A percentile compares a stretch with the other conserved stretches of the same genome.
phyloP scores from a whole-genome alignment of 2,329 filamentous ascomycete species.

The Trichoderma sp. region DNA sequence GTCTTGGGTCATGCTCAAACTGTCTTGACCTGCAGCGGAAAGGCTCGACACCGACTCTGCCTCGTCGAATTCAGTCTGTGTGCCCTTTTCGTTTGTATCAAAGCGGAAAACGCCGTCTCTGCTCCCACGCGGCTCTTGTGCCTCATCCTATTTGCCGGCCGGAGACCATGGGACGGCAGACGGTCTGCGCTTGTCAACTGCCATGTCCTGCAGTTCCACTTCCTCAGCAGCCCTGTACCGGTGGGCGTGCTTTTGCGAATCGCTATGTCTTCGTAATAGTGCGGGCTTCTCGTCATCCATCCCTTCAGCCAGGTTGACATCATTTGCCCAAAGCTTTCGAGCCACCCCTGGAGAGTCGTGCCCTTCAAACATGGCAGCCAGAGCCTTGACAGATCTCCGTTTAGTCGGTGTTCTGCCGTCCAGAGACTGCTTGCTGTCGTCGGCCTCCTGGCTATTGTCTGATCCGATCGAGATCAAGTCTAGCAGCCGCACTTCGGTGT shows the following conservation, averaged over 20 bases:
- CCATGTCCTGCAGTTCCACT: background rate
- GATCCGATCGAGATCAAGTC: conserved; percentile 2
- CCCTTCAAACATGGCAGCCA: conserved; percentile 56
- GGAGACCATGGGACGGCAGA: background rate
- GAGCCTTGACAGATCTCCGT: conserved; percentile 48
- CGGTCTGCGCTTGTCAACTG: background rate
- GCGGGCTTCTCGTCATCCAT: background rate
- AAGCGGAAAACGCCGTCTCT: too few species aligned
- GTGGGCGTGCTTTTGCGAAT: background rate
- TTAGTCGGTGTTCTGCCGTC: conserved; percentile 35
- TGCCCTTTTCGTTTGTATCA: background rate
- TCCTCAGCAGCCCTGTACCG: background rate
- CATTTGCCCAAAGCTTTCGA: background rate
- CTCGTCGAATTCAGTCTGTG: background rate
- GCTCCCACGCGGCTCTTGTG: background rate
- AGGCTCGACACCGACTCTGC: too few species aligned
- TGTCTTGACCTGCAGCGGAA: background rate
- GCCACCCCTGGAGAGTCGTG: conserved; percentile 14
- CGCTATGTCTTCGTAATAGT: background rate
- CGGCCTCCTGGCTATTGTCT: conserved; percentile 1
- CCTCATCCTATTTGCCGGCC: background rate
- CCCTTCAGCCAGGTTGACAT: background rate
- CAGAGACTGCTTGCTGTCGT: background rate
- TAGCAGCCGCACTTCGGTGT: background rate
- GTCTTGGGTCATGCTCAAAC: background rate